phyloP scores from a whole-genome alignment of 1,284 basidiomycete species.

The Trametes polyzona region DNA sequence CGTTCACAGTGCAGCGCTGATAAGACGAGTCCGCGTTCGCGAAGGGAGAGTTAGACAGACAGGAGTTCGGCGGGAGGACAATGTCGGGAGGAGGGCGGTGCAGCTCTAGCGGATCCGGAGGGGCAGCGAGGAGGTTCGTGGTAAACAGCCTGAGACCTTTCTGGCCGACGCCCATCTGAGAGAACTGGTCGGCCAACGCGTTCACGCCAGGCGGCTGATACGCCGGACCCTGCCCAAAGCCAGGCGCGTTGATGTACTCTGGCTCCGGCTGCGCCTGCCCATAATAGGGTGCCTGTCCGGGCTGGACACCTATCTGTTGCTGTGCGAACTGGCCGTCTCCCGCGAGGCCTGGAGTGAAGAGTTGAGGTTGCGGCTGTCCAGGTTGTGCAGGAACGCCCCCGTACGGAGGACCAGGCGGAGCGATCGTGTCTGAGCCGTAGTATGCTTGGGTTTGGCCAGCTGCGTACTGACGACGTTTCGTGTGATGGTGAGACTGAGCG shows the following conservation, averaged over 20 bases:
- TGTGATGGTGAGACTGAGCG: slow-evolving; percentile 39
- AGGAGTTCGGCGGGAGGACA: slow-evolving; percentile 82
- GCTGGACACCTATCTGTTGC: slow-evolving; percentile 50
- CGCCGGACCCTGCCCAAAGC: slow-evolving; percentile 50
- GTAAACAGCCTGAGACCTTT: slow-evolving; percentile 79
- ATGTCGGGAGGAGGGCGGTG: slow-evolving; percentile 86
- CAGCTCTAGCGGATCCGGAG: slow-evolving; percentile 88
- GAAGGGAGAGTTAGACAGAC: slow-evolving; percentile 79
- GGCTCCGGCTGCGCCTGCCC: slow-evolving; percentile 45
- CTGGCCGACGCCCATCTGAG: slow-evolving; percentile 82
- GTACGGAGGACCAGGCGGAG: slow-evolving; percentile 45
- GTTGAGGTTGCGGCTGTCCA: slow-evolving; percentile 56
- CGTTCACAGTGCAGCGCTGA: slow-evolving; percentile 91
- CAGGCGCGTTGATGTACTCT: slow-evolving; percentile 61
- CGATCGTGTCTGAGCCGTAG: slow-evolving; percentile 57
- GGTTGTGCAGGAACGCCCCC: slow-evolving; percentile 44
- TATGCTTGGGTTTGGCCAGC: slow-evolving; percentile 88
- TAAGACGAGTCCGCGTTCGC: slow-evolving; percentile 92
- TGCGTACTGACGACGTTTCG: slow-evolving; percentile 89
- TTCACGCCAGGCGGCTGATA: slow-evolving; percentile 61
- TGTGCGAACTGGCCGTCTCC: slow-evolving; percentile 65
- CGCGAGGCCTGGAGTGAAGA: slow-evolving; percentile 86
- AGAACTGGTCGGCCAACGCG: slow-evolving; percentile 83
- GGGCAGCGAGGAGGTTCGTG: slow-evolving; percentile 87
- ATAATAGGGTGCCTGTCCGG: slow-evolving; percentile 54